Base-by-base conservation (phyloP, 768 basidiomycete species). In the Amanita phalloides region DNA sequence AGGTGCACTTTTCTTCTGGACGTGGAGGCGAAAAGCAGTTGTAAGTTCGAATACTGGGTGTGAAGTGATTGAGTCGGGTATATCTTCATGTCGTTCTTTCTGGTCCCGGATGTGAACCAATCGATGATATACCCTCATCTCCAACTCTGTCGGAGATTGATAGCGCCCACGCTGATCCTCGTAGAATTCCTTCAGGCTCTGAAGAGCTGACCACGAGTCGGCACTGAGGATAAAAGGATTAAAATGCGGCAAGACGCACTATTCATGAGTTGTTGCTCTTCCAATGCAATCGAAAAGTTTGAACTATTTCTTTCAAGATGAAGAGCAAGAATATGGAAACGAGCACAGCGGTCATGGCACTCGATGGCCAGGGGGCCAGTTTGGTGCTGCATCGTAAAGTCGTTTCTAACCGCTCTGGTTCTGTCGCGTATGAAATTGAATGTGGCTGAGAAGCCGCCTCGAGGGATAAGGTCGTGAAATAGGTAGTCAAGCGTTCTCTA, bases 51-150 rank as follows among this genome's bases (percentile, higher is more conserved):
- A 86, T 20, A 89, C 79, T 0, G 91, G 85, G 60, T 90, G 76
- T 6, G 72, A 68, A 37, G 78, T 75, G 55, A 97, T 79, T 33
- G 76, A 61, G 2, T 70, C 66, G 0, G 93, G 84, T 35, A 92
- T 81, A 58, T 76, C 81, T 60, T 83, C 89, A 59, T 75, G 81
- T 7, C 79, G 86, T 60, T 87, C 86, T 55, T 67, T 78, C 59
- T 87, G 86, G 64, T 93, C 88, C 26, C 90, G 83, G 41, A 97
- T 85, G 60, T 96, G 91, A 26, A 89, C 84, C 28, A 98, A 79
- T 44, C 94, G 82, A 62, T 94, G 90, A 67, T 97, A 99, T 1
- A 96, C 83, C 30, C 90, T 83, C 82, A 99, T 96, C 66, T 99
- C 95, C 43, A 97, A 77, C 61, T 98, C 94, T 36, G 86, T 87